These are phyloP conservation scores for Hyaloscypha hepaticicola DNA, from an alignment of 495 filamentous ascomycete genomes.

Conservation along the genomic window DNA sequence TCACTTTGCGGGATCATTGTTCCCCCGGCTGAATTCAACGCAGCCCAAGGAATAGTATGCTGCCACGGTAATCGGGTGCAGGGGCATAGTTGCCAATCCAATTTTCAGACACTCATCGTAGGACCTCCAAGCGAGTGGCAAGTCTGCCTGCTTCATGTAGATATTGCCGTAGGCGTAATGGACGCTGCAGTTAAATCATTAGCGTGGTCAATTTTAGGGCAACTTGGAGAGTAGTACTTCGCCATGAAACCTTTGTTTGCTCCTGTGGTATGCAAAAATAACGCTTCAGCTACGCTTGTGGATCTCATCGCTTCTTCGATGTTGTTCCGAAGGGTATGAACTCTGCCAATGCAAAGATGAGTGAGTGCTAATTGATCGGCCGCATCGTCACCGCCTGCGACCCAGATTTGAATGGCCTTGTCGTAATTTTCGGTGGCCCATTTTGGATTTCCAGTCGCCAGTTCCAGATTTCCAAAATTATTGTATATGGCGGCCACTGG, in stretches of 20 bases:
- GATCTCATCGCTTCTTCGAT: constrained; percentile 2
- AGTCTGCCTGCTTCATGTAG: neutral
- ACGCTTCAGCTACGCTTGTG: neutral
- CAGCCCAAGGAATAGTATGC: constrained; percentile 24
- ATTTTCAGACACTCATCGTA: constrained; percentile 16
- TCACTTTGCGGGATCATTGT: neutral
- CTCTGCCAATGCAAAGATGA: constrained; percentile 3
- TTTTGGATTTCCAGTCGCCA: neutral
- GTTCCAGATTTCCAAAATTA: constrained; percentile 7
- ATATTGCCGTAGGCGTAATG: constrained; percentile 23
- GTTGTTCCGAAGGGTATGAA: constrained; percentile 6
- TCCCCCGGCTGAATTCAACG: constrained; percentile 1
- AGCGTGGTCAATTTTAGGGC: neutral
- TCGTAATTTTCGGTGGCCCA: neutral
- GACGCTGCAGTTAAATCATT: neutral
- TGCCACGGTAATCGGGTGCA: constrained; percentile 18
- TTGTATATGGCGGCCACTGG: constrained; percentile 7
- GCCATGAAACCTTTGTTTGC: constrained; percentile 16
- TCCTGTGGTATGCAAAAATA: constrained; percentile 8
- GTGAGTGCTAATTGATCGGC: constrained; percentile 7
- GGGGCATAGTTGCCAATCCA: neutral
- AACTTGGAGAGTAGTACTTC: neutral
- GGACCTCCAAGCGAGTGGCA: neutral
- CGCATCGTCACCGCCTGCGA: neutral
- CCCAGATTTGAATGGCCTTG: constrained; percentile 1